A percentile compares a stretch with the other conserved stretches of the same genome.
Conservation (phyloP, 1,284 basidiomycete species). For the Caloboletus inedulis region DNA sequence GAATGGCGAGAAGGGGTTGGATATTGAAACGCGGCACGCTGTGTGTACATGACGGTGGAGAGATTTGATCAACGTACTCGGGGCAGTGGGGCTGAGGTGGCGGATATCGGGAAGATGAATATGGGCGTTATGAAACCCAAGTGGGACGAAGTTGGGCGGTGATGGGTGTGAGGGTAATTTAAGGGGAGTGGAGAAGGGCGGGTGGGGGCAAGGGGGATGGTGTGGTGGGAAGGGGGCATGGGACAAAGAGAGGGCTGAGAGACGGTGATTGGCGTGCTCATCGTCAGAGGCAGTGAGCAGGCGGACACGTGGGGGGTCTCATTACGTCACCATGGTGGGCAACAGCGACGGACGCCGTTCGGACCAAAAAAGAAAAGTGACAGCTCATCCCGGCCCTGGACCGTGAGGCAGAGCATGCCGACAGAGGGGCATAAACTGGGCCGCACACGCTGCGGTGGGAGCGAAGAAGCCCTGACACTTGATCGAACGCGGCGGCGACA, state of each 20-base stretch:
- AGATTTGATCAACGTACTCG: background rate
- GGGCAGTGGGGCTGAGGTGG: no score
- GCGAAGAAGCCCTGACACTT: slow-evolving; percentile 15
- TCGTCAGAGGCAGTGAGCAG: slow-evolving; percentile 26
- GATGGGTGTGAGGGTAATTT: background rate
- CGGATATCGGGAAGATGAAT: background rate
- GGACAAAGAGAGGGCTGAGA: background rate
- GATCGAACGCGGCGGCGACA: slow-evolving; percentile 11
- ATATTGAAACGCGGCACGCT: no score
- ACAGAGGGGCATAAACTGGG: slow-evolving; percentile 7
- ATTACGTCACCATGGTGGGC: slow-evolving; percentile 19
- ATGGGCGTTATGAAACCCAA: background rate
- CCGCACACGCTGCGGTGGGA: slow-evolving; percentile 17
- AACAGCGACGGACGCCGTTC: slow-evolving; percentile 19
- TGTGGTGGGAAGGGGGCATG: background rate
- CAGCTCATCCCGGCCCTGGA: slow-evolving; percentile 12
- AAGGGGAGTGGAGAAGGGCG: slow-evolving; percentile 3
- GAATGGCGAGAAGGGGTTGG: background rate
- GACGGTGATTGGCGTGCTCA: slow-evolving; percentile 14
- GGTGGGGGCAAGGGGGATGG: background rate
- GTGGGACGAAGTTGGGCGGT: background rate
- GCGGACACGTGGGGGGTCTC: slow-evolving; percentile 6
- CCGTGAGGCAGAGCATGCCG: slow-evolving; percentile 13
- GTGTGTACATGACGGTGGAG: no score
- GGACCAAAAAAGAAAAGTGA: slow-evolving; percentile 15